Evolutionary conservation across 805 yeast genomes (phyloP).

Genomic region (Candida gorgasii): DNA sequence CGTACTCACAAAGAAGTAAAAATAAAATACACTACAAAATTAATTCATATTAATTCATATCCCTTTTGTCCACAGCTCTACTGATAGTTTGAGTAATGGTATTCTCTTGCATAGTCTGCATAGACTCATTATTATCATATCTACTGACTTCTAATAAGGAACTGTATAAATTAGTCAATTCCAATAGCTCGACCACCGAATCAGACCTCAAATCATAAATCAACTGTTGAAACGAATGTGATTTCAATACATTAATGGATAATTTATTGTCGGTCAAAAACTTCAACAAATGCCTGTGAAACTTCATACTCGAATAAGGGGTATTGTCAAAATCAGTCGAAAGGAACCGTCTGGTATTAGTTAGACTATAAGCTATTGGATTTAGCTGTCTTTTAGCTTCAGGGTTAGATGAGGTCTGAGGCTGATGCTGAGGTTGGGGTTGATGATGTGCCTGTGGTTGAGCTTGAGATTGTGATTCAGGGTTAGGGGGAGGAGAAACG

Average conservation of each 20-base stretch:
- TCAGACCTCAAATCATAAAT: constrained; percentile 51
- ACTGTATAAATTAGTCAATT: constrained; percentile 45
- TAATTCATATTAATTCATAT: constrained; percentile 4
- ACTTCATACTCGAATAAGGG: constrained; percentile 46
- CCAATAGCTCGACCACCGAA: constrained; percentile 47
- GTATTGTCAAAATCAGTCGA: constrained; percentile 39
- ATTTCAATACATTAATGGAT: constrained; percentile 47
- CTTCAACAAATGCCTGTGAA: constrained; percentile 51
- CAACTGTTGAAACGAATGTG: constrained; percentile 52
- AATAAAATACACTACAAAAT: neutral
- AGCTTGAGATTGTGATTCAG: neutral
- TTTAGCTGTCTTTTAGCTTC: constrained; percentile 5
- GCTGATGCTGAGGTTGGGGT: neutral
- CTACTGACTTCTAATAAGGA: constrained; percentile 47
- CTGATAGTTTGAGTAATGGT: constrained; percentile 25
- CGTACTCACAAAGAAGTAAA: no score
- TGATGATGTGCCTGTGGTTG: neutral
- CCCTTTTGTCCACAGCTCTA: constrained; percentile 21
- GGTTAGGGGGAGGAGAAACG: neutral
- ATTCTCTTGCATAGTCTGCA: constrained; percentile 24
- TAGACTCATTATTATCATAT: constrained; percentile 14
- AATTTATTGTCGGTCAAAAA: constrained; percentile 55
- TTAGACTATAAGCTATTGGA: constrained; percentile 8
- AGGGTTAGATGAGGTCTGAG: neutral
- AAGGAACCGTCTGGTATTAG: constrained; percentile 21